phyloP scores from a whole-genome alignment of 208 protist species.

The Leishmania mexicana region DNA sequence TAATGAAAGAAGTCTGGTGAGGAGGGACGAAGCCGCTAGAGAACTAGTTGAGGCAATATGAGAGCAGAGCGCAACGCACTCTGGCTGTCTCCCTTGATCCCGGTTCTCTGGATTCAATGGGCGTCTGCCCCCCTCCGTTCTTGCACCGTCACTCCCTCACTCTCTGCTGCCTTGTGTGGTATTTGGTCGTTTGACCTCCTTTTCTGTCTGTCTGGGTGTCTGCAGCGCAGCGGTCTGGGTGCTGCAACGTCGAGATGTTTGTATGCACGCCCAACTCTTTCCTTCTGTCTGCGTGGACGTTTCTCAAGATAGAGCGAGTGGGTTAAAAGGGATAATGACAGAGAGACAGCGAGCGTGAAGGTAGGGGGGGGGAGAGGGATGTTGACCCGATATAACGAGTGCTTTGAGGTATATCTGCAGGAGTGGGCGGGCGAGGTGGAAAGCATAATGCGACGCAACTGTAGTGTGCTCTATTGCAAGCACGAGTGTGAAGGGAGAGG shows the following conservation, averaged over 20 bases:
- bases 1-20: background rate
- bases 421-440: background rate
- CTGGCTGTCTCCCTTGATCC: background rate
- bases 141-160: background rate
- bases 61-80: background rate
- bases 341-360: background rate
- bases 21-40: background rate
- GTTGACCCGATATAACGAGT: background rate
- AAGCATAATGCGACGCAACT: background rate
- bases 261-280: background rate
- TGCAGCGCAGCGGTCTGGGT: background rate
- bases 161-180: background rate
- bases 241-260: background rate
- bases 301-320: background rate
- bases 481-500: background rate
- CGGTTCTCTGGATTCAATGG: background rate
- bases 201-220: background rate
- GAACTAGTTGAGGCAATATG: background rate
- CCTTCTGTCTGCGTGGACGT: background rate
- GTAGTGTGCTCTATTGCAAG: background rate
- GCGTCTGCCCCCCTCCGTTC: background rate
- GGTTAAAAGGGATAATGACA: background rate
- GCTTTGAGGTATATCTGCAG: background rate
- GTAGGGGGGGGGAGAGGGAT: background rate
- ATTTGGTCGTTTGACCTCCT: background rate